phyloP scores from a whole-genome alignment of 306 rosid species.

The Fragaria vesca region DNA sequence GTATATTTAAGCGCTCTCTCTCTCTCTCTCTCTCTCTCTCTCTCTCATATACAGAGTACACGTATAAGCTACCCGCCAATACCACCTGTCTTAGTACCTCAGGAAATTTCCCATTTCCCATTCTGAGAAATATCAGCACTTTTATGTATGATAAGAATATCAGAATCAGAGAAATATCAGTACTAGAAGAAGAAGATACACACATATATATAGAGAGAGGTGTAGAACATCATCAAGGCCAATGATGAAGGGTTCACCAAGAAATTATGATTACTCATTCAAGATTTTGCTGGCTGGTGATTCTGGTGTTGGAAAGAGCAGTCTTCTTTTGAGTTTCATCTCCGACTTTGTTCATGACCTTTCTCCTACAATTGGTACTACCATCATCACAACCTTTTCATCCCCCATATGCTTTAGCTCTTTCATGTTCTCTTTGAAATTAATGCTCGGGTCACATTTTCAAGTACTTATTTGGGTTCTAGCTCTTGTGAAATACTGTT shows the following conservation, averaged over 20 bases:
- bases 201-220: not conserved
- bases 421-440: not conserved
- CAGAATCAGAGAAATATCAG: not conserved
- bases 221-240: not conserved
- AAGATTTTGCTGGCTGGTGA: slow-evolving; percentile 88
- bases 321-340: slow-evolving; percentile 84
- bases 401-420: not conserved
- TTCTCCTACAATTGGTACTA: slow-evolving; percentile 80
- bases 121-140: not conserved
- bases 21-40: not conserved
- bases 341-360: slow-evolving; percentile 61
- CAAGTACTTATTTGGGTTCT: not conserved
- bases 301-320: slow-evolving; percentile 97
- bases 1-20: not conserved
- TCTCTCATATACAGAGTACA: slow-evolving; percentile 17
- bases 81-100: slow-evolving; percentile 27
- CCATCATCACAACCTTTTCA: not conserved
- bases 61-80: slow-evolving; percentile 36
- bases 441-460: not conserved
- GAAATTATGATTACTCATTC: slow-evolving; percentile 78
- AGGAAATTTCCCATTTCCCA: slow-evolving; percentile 27
- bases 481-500: not conserved
- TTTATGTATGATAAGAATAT: slow-evolving; percentile 3
- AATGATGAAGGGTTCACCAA: slow-evolving; percentile 53
- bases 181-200: slow-evolving; percentile 12